Evolutionary conservation across 139 green algal genomes (phyloP).

Genomic region (Tetraselmis striata): DNA sequence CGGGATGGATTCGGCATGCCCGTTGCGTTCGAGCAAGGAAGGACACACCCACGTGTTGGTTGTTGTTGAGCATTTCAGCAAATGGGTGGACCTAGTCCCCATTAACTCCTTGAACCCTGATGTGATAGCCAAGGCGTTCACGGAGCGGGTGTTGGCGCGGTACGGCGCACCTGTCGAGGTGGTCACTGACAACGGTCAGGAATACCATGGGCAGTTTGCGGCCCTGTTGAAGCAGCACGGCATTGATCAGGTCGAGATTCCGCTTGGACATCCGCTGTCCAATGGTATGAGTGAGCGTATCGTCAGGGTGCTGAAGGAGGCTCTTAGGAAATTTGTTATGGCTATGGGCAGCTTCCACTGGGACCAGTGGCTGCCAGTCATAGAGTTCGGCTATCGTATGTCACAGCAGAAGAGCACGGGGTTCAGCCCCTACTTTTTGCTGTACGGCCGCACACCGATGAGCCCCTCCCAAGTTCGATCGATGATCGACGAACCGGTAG

Average conservation of each 20-base stretch:
- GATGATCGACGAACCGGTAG: not conserved
- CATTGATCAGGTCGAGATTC: not conserved
- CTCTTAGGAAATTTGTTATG: no score
- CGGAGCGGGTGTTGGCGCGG: not conserved
- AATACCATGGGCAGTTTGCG: not conserved
- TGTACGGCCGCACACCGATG: not conserved
- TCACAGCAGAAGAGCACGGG: not conserved
- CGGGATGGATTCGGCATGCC: not conserved
- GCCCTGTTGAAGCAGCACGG: not conserved
- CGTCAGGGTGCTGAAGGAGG: no score
- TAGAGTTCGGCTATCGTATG: not conserved
- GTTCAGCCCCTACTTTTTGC: not conserved
- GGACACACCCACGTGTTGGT: constrained; percentile 2
- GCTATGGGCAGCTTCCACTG: not conserved
- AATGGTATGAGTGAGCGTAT: no score
- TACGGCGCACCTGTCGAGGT: not conserved
- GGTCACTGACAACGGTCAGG: not conserved
- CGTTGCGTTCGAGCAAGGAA: not conserved
- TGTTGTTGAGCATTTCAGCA: constrained; percentile 11
- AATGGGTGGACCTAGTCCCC: constrained; percentile 1
- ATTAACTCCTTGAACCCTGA: not conserved
- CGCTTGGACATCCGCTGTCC: not conserved
- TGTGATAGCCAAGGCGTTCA: not conserved
- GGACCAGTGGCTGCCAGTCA: not conserved
- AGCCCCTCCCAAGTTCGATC: not conserved